Conservation (phyloP, 2,329 filamentous ascomycete genomes). For the Bimuria novae-zelandiae region DNA sequence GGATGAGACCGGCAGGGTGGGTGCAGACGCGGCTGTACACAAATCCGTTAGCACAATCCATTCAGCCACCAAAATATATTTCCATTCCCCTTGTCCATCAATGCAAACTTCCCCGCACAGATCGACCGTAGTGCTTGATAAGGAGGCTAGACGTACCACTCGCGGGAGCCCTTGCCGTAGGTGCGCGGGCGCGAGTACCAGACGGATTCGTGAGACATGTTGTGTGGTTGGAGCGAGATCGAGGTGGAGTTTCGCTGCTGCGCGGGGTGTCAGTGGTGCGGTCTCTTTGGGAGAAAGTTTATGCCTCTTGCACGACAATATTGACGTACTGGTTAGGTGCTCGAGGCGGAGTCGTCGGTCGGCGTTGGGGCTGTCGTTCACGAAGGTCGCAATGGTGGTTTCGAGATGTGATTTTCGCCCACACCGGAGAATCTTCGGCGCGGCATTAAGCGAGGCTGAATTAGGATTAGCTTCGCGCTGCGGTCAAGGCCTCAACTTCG, state of each 20-base stretch:
- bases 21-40: constrained; percentile 75
- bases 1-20: constrained; percentile 98
- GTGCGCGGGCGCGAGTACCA: constrained; percentile 98
- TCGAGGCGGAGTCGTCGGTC: constrained; percentile 32
- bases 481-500: no score
- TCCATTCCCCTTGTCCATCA: neutral
- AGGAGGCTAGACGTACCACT: constrained; percentile 70
- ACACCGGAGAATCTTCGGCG: neutral
- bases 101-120: constrained; percentile 7
- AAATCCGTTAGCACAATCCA: constrained; percentile 35
- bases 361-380: constrained; percentile 35
- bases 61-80: constrained; percentile 1
- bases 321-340: constrained; percentile 32
- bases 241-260: constrained; percentile 29
- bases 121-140: neutral
- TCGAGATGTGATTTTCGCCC: constrained; percentile 28
- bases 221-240: constrained; percentile 51
- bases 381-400: constrained; percentile 20
- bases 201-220: constrained; percentile 91
- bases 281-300: neutral
- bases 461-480: no score
- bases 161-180: constrained; percentile 95
- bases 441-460: constrained; percentile 4
- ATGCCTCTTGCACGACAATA: neutral
- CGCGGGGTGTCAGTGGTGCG: constrained; percentile 18